Percentiles rank a stretch among this genome's conserved stretches.
Conservation (phyloP, 495 filamentous ascomycete species). For the Tuber brumale region DNA sequence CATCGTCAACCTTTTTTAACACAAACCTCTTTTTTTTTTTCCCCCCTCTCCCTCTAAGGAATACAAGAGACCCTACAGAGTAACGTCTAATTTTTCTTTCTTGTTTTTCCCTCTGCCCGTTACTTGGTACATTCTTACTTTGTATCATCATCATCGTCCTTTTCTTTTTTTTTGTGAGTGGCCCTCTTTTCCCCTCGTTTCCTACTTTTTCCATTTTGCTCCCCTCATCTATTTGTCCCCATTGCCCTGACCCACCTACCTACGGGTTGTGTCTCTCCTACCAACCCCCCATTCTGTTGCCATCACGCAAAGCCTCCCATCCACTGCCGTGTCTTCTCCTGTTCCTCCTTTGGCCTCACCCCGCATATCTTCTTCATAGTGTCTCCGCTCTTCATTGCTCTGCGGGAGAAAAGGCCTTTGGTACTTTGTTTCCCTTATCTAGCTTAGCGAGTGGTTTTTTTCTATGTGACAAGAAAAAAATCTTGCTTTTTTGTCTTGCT, state of each 20-base stretch:
- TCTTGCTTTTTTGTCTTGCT: slow-evolving; percentile 29
- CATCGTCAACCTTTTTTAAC: background rate
- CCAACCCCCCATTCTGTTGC: background rate
- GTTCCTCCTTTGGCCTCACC: background rate
- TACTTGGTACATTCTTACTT: background rate
- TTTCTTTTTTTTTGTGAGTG: background rate
- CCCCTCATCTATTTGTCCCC: background rate
- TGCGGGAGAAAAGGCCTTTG: background rate
- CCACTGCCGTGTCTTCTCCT: background rate
- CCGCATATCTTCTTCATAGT: background rate
- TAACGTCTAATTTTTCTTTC: slow-evolving; percentile 10
- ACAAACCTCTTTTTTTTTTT: background rate
- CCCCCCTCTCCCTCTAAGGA: background rate
- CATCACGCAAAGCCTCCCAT: background rate
- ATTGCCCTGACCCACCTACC: background rate
- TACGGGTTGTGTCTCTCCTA: no score
- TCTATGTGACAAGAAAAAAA: slow-evolving; percentile 8
- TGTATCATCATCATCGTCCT: background rate
- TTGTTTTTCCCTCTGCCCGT: slow-evolving; percentile 18
- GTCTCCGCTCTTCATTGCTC: background rate
- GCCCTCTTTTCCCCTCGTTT: background rate
- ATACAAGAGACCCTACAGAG: background rate
- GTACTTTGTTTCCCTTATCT: background rate
- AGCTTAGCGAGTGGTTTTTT: slow-evolving; percentile 6
- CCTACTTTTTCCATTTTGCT: background rate